Evolutionary conservation across 208 protist genomes (phyloP), one percentile per base, ranked within the genome.

Genomic region (Leishmania amazonensis): DNA sequence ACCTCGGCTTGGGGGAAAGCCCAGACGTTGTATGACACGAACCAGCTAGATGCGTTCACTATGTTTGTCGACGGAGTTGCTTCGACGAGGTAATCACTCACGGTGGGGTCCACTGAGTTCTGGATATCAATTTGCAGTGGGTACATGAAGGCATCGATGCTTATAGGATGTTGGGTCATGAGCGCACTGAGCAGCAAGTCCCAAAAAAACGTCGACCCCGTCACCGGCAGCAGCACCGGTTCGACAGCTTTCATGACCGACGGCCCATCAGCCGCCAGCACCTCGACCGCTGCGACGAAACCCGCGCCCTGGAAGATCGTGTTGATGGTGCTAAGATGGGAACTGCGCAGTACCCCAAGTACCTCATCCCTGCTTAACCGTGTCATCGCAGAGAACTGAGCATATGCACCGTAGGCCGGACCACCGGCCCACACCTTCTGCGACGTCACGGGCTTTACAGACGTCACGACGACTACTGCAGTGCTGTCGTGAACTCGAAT

Each of bases 31-130:
- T 80, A 86, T 3, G n/a, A 11, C 31, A 75, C 9, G 57, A 83
- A 86, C n/a, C 54, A 45, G 31, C 72, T 71, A 8, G 84, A 84
- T 19, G 80, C 84, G 70, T 83, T 84, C 62, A 78, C 80, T 9
- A 71, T 17, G 35, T 38, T 40, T 4, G 47, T 57, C 2, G 21
- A 3, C 38, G 49, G 49, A 1, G 68, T 78, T 7, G 40, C 24
- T 51, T 76, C 67, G 8, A 77, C n/a, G 4, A 86, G 58, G 54
- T 74, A 83, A 0, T 40, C 9, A 15, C 21, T 35, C 17, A 54
- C 11, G 1, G 60, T 64, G 24, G 75, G 17, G 64, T 83, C 83
- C 54, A 83, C 31, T 1, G 53, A 31, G 31, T 15, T 51, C 74
- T 86, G 83, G 7, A 86, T 35, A 47, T 86, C 83, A 11, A 28